Conservation (phyloP, 1,139 yeast genomes). For the Schizosaccharomyces versatilis region DNA sequence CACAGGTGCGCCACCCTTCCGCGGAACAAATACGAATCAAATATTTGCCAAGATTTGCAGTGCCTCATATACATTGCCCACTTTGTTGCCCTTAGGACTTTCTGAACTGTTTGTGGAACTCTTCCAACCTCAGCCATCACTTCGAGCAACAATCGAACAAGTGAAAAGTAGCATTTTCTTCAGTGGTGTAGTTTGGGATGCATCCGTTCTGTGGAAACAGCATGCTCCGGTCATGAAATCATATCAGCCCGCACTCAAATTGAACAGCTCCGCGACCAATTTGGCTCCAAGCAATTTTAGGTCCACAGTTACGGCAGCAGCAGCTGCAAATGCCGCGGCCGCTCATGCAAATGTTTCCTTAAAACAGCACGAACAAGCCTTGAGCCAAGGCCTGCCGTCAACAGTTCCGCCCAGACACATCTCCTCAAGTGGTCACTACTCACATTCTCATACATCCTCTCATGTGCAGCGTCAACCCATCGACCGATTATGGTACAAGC, state of each 20-base stretch:
- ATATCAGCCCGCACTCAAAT: slow-evolving; percentile 26
- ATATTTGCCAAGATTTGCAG: slow-evolving; percentile 84
- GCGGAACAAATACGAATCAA: slow-evolving; percentile 75
- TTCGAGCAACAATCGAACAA: slow-evolving; percentile 39
- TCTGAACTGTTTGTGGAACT: slow-evolving; percentile 49
- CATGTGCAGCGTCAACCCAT: background rate
- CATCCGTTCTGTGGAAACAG: slow-evolving; percentile 38
- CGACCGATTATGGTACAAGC: background rate
- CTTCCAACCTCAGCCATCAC: slow-evolving; percentile 40
- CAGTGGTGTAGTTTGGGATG: slow-evolving; percentile 36
- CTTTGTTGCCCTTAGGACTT: slow-evolving; percentile 52
- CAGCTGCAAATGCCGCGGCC: background rate
- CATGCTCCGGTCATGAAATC: slow-evolving; percentile 64
- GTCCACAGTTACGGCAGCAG: background rate
- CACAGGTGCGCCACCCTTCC: slow-evolving; percentile 89
- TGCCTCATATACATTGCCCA: slow-evolving; percentile 60
- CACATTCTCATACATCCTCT: background rate
- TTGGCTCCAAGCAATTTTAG: background rate
- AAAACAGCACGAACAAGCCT: background rate
- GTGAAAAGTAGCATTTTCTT: slow-evolving; percentile 62
- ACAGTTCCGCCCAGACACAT: background rate
- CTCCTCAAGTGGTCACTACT: background rate
- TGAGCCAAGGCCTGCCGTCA: background rate
- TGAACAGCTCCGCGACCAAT: background rate
- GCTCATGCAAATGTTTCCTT: background rate